Evolutionary conservation across 345 rosid genomes (phyloP).

Genomic region (Gossypium anomalum): DNA sequence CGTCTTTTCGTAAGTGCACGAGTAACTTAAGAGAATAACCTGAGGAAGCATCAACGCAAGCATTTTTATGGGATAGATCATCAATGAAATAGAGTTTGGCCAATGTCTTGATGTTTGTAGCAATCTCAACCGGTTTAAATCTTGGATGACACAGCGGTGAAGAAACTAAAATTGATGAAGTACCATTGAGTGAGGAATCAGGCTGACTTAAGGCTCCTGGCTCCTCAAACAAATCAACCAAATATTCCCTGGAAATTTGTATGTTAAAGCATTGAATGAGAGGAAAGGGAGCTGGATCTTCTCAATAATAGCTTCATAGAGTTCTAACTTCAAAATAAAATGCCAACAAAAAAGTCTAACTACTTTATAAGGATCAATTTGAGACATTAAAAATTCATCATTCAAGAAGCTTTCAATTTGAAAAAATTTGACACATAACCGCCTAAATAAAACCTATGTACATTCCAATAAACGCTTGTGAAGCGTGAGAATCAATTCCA

Average conservation of each 20-base stretch:
- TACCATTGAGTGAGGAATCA: slow-evolving; percentile 45
- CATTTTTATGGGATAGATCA: slow-evolving; percentile 30
- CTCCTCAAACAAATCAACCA: slow-evolving; percentile 44
- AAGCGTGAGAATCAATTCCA: background rate
- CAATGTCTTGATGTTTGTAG: slow-evolving; percentile 35
- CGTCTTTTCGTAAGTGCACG: background rate
- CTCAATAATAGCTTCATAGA: background rate
- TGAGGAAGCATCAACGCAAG: slow-evolving; percentile 30
- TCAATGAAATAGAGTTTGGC: slow-evolving; percentile 41
- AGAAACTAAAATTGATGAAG: slow-evolving; percentile 43
- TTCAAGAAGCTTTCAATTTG: background rate
- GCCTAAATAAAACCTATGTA: background rate
- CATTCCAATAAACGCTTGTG: background rate
- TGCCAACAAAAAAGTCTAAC: background rate
- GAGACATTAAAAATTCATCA: background rate
- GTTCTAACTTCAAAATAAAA: background rate
- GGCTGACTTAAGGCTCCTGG: slow-evolving; percentile 48
- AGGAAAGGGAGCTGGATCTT: background rate
- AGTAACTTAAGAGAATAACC: slow-evolving; percentile 26
- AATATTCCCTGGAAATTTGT: slow-evolving; percentile 42
- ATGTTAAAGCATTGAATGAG: slow-evolving; percentile 4
- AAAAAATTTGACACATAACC: background rate
- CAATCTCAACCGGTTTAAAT: slow-evolving; percentile 32
- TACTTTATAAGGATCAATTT: background rate
- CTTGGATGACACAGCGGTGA: slow-evolving; percentile 50